Base-by-base conservation (phyloP, 192 early-diverging fungal species). In the Rhizophlyctis rosea region DNA sequence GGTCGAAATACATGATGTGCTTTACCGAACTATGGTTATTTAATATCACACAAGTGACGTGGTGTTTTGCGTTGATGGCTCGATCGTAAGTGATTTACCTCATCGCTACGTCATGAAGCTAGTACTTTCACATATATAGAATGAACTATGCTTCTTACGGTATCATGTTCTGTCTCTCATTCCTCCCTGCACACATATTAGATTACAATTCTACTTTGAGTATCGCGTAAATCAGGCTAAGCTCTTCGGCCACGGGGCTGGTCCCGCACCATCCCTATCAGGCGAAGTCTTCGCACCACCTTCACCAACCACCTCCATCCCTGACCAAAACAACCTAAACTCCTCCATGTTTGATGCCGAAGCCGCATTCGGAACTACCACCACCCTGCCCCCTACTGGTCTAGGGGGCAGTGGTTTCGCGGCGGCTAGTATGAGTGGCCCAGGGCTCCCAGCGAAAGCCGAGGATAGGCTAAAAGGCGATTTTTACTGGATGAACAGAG, bases 241-340 rank as follows among this genome's bases (percentile, higher is more conserved):
- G 34, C 65, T 67, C 24, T 67, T 67, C 39, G 65, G 65, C 33
- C 50, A 56, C n/a, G 65, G 58, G 4, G 32, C 50, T 9, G 61
- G 39, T 18, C 7, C 39, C 39, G 39, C 39, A 7, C 39, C 39
- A 7, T 44, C 39, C 18, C 39, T n/a, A n/a, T n/a, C n/a, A n/a
- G n/a, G n/a, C n/a, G n/a, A n/a, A n/a, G n/a, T n/a, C 39, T 44
- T 18, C 39, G 39, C 9, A 7, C 39, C 39, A 13, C 39, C 7
- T 18, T 44, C 39, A 7, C 39, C 39, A 44, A 7, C 39, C 39
- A 18, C 39, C 9, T 7, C 39, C 9, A 18, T 13, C 39, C 18
- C 39, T 7, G 39, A 44, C 9, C 9, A 44, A 18, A 18, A 44
- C 7, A 44, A 18, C 39, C 9, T 13, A n/a, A n/a, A n/a, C n/a